Evolutionary conservation across 2,329 filamentous ascomycete species (phyloP), one percentile per base, ranked within the genome.

Genomic region (Echinosphaeria canescens): DNA sequence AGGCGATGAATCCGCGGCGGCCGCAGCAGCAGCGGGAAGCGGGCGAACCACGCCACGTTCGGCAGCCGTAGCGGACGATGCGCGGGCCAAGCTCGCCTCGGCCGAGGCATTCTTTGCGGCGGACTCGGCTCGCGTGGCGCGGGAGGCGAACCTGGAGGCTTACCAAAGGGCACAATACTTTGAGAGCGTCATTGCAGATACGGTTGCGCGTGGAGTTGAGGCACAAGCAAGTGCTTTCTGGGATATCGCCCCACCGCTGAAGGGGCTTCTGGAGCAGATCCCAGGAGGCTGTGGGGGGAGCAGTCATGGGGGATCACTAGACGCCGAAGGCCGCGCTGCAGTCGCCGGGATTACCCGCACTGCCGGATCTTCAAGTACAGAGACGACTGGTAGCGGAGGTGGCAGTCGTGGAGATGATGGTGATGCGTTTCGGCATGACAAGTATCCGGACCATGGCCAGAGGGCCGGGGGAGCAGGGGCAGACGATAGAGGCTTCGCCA

Each of bases 181-280:
- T 42, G 62, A 79, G 36, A 60, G 63, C 25, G 67, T 88, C 5
- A 68, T 93, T 16, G 81, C 92, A 43, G 62, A 72, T 37, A 88
- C 88, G 29, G 84, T 92, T 13, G 70, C 72, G 13, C 71, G 79
- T 8, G 88, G 85, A 11, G 81, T 95, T 9, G 82, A 93, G 44
- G 67, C 81, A 29, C 88, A 95, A 49, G 62, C 93, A 3, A 84
- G 75, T 8, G 84, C 85, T 0, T 98, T 95, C 46, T 98, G 88
- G 88, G 88, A 98, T 42, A 91, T 95, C 39, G 85, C 84, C 2
- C 88, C 88, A 3, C 70, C 73, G 4, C 60, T 98, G 1, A 60
- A 75, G 15, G 62, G 71, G 11, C 56, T 95, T 25, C 62, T 91
- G 9, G 78, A 91, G 31, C 75, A 76, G 39, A 72, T 93, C 13